Evolutionary conservation across 768 basidiomycete species (phyloP).

Genomic region (Phaeotremella skinneri): DNA sequence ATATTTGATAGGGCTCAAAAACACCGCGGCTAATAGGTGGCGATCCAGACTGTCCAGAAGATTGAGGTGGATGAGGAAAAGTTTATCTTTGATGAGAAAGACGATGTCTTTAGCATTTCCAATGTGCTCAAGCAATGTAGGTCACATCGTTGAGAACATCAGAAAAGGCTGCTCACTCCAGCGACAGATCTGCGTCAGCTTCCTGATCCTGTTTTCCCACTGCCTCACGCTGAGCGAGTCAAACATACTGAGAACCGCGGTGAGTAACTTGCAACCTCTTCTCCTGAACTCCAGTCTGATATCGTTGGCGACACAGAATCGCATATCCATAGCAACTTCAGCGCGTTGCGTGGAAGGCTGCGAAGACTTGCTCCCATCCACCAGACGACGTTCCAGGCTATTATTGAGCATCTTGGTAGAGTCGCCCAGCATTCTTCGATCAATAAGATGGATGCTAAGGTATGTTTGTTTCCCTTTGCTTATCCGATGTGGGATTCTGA

Average conservation of each 20-base stretch:
- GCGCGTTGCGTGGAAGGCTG: constrained; percentile 79
- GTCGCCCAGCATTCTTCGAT: constrained; percentile 65
- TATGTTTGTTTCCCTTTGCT: constrained; percentile 4
- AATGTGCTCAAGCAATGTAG: constrained; percentile 68
- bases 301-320: constrained; percentile 57
- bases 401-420: constrained; percentile 77
- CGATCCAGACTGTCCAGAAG: constrained; percentile 71
- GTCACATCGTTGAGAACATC: constrained; percentile 56
- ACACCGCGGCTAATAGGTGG: not conserved
- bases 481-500: not conserved
- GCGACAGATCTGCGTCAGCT: constrained; percentile 68
- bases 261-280: constrained; percentile 43
- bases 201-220: constrained; percentile 84
- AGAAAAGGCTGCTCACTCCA: constrained; percentile 7
- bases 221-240: constrained; percentile 72
- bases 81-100: constrained; percentile 69
- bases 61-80: constrained; percentile 76
- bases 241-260: constrained; percentile 76
- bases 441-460: constrained; percentile 87
- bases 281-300: not conserved
- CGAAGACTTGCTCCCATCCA: constrained; percentile 78
- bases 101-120: constrained; percentile 79
- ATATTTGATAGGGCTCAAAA: not conserved
- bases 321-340: constrained; percentile 68
- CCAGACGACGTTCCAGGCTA: constrained; percentile 73